Base-by-base conservation (phyloP, 257 asterid species). In the Phtheirospermum japonicum region DNA sequence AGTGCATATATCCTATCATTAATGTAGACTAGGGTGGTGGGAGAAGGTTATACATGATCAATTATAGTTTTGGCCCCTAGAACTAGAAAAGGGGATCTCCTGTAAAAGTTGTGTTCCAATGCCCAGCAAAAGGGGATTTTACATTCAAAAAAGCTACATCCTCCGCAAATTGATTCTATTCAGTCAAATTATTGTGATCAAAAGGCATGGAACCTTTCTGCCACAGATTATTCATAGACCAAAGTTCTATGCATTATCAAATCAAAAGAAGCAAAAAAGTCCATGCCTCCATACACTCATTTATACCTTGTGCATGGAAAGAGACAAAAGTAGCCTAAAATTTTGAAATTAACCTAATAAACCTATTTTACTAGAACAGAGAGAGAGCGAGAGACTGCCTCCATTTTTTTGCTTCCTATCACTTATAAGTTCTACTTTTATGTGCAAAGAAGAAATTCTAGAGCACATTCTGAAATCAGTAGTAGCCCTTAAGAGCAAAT, bases 211-310 rank as follows among this genome's bases (percentile, higher is more conserved):
- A n/a, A 13, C 19, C 19, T 43, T 43, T 43, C 54, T 48, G 54
- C 19, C 54, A 17, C 26, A 48, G 54, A 48, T 6, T 48, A 14
- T 23, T 48, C 55, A 49, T 49, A 49, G 28, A 8, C 23, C 23
- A 14, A 14, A 46, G 53, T 14, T 14, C 2, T 17, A 30, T 18
- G 9, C 28, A 49, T 17, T 16, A 49, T 49, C 28, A 18, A 18
- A 17, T 49, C 55, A 49, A 49, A 49, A 17, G 55, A 26, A 49
- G 28, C 55, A 49, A 49, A 49, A 49, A 49, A 17, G 30, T 6
- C 7, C 55, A 17, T 7, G 17, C 30, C 55, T 17, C 8, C 55
- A 49, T 49, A 49, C 55, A 17, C 55, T 49, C 7, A 18, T 49
- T 49, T 17, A 49, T 4, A 49, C 55, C 55, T 17, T 7, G 30